Evolutionary conservation across 2,329 filamentous ascomycete genomes (phyloP).

Genomic region (Parastagonospora nodorum): DNA sequence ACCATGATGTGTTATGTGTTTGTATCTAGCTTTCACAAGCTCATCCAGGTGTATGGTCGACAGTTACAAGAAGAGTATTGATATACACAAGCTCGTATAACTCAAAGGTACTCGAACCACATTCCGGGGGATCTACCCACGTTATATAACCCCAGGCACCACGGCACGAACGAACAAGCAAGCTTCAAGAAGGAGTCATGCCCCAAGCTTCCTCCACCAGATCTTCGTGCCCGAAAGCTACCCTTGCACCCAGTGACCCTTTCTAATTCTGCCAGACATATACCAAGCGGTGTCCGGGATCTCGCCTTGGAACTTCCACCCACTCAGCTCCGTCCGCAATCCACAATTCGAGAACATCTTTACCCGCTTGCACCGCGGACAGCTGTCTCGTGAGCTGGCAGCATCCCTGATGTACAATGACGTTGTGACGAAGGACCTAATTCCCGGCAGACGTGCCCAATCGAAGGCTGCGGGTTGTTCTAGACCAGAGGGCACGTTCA

Average conservation of each 20-base stretch:
- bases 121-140: slow-evolving; percentile 1
- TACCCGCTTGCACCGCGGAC: slow-evolving; percentile 5
- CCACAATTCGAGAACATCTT: background rate
- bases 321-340: slow-evolving; percentile 2
- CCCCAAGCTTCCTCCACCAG: background rate
- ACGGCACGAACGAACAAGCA: no score
- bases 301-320: slow-evolving; percentile 13
- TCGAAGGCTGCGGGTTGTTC: background rate
- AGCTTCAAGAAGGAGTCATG: background rate
- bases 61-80: no score
- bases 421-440: slow-evolving; percentile 1
- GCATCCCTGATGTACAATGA: slow-evolving; percentile 4
- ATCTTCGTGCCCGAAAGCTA: no score
- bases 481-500: slow-evolving; percentile 21
- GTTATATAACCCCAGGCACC: slow-evolving; percentile 1
- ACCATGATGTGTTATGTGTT: slow-evolving; percentile 28
- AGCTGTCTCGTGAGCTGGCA: no score
- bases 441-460: no score
- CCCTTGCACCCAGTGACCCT: background rate
- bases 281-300: slow-evolving; percentile 25
- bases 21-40: background rate
- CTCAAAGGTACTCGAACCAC: background rate
- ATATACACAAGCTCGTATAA: no score
- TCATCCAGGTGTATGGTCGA: slow-evolving; percentile 11
- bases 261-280: slow-evolving; percentile 1